A percentile compares a stretch with the other conserved stretches of the same genome.
These are phyloP conservation scores for Cubamyces sp. DNA, from an alignment of 768 basidiomycete species.

Conservation along the genomic window DNA sequence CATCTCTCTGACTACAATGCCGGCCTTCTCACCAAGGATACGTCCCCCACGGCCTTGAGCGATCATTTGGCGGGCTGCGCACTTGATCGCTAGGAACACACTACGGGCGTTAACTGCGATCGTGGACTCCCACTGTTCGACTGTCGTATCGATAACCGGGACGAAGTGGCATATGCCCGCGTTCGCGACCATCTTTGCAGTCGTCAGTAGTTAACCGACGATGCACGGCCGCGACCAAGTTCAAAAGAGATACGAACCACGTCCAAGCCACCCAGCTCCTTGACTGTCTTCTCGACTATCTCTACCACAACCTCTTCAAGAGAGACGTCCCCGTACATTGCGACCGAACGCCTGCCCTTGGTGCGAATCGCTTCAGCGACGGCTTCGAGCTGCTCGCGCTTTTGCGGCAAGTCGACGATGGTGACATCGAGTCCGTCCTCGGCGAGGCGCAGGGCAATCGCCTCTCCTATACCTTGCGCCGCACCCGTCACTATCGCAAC, in stretches of 20 bases:
- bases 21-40: neutral
- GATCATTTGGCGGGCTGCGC: slow-evolving; percentile 49
- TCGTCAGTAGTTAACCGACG: neutral
- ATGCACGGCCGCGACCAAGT: too few relatives aligned
- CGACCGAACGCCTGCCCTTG: slow-evolving; percentile 31
- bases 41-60: slow-evolving; percentile 44
- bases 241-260: slow-evolving; percentile 41
- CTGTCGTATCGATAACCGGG: slow-evolving; percentile 19
- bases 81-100: slow-evolving; percentile 46
- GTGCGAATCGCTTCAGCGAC: slow-evolving; percentile 24
- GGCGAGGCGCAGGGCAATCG: slow-evolving; percentile 34
- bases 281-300: slow-evolving; percentile 39
- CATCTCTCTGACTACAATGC: neutral
- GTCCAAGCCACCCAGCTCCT: slow-evolving; percentile 46
- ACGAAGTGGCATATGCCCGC: slow-evolving; percentile 27
- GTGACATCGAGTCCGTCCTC: slow-evolving; percentile 32
- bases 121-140: slow-evolving; percentile 39
- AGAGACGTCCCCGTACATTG: slow-evolving; percentile 45
- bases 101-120: slow-evolving; percentile 46
- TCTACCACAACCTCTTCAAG: slow-evolving; percentile 44
- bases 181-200: slow-evolving; percentile 34
- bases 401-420: slow-evolving; percentile 27
- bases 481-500: slow-evolving; percentile 37
- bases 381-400: slow-evolving; percentile 16
- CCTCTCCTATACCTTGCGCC: slow-evolving; percentile 35